Evolutionary conservation across 2,329 filamentous ascomycete species (phyloP).

Genomic region (Harringtonia lauricola): DNA sequence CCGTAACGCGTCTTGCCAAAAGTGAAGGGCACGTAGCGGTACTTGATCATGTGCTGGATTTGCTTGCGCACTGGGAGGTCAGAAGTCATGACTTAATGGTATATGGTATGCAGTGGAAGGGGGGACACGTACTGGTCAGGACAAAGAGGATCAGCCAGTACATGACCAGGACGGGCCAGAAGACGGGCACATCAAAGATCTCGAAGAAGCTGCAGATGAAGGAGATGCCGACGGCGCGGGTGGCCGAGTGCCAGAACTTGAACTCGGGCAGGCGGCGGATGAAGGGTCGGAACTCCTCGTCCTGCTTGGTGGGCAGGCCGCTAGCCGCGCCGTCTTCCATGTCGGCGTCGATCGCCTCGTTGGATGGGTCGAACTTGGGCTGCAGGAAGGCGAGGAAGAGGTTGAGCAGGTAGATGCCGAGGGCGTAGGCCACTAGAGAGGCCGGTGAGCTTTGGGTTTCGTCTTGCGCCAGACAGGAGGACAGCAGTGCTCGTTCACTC

Average conservation of each 20-base stretch:
- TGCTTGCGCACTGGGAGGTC: conserved; percentile 74
- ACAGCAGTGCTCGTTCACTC: too few relatives aligned
- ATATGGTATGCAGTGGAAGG: not conserved
- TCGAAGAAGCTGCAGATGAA: conserved; percentile 89
- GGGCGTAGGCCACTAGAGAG: conserved; percentile 78
- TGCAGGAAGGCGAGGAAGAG: conserved; percentile 97
- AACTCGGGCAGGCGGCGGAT: conserved; percentile 94
- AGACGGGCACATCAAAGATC: conserved; percentile 93
- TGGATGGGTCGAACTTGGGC: conserved; percentile 96
- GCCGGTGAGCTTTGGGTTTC: too few relatives aligned
- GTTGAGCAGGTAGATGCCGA: conserved; percentile 98
- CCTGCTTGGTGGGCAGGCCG: conserved; percentile 81
- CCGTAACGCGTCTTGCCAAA: conserved; percentile 78
- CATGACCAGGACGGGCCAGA: conserved; percentile 96
- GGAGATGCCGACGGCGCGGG: conserved; percentile 69
- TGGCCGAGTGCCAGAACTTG: conserved; percentile 99
- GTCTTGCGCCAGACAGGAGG: too few relatives aligned
- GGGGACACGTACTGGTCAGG: conserved; percentile 67
- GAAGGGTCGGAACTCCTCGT: conserved; percentile 96
- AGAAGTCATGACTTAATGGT: not conserved
- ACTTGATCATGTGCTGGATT: conserved; percentile 99
- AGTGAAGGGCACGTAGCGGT: conserved; percentile 91
- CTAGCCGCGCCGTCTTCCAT: conserved; percentile 86
- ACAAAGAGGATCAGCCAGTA: conserved; percentile 98
- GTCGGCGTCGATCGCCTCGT: conserved; percentile 81